A percentile compares a stretch with the other conserved stretches of the same genome.
phyloP scores from a whole-genome alignment of 2,329 filamentous ascomycete species.

The Cytospora piceae region DNA sequence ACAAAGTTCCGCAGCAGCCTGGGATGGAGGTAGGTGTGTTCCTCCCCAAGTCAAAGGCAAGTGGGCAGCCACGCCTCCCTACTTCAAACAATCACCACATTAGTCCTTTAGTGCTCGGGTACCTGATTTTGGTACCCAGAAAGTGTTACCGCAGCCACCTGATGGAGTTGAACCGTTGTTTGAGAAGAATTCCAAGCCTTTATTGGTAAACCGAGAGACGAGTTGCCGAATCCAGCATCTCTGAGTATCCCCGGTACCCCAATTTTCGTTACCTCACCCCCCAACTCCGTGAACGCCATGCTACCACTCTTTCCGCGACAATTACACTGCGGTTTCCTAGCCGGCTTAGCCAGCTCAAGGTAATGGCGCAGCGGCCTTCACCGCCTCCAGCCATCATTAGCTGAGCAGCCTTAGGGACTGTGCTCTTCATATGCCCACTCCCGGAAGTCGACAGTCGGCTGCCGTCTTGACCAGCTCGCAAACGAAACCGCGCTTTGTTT shows the following conservation, averaged over 20 bases:
- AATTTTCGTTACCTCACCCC: not conserved
- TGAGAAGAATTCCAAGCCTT: not conserved
- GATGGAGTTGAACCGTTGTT: not conserved
- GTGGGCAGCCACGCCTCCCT: not conserved
- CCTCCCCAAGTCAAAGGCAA: not conserved
- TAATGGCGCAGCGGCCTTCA: not conserved
- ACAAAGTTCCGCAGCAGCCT: not conserved
- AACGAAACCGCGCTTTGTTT: not conserved
- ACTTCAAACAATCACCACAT: not conserved
- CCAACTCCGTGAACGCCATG: constrained; percentile 4
- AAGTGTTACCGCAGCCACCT: not conserved
- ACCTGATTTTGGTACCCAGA: not conserved
- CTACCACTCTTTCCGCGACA: not conserved
- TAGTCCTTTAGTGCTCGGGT: not conserved
- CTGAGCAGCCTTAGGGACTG: not conserved
- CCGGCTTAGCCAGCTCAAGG: not conserved
- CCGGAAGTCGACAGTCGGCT: not conserved
- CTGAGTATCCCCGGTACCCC: not conserved
- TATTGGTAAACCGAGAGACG: not conserved
- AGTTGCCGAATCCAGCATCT: not conserved
- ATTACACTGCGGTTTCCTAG: not conserved
- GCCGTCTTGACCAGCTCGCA: not conserved
- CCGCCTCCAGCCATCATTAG: no score
- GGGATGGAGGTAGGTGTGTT: not conserved
- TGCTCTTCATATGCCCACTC: no score